Base-by-base conservation (phyloP, 768 basidiomycete genomes). In the Suillus luteus region DNA sequence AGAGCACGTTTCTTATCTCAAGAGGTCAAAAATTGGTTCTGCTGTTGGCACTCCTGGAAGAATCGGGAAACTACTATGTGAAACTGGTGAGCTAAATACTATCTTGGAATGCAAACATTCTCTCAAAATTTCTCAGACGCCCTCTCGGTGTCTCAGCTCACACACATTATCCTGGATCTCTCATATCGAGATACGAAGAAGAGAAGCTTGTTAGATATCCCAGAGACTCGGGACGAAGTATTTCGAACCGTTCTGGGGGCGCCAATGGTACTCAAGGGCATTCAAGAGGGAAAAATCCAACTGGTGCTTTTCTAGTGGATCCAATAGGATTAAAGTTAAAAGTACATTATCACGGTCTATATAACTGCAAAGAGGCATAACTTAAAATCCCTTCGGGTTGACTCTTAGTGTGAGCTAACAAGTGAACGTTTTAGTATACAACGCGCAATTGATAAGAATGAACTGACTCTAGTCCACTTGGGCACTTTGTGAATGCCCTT, bases 401-500 rank as follows among this genome's bases (percentile, higher is more conserved):
- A 87, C 87, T 70, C 96, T 81, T 5, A 91, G 82, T 38, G 96
- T 95, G 65, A 95, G 74, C 96, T 95, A 41, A 7, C 9, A 41
- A 27, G 71, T 27, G 63, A 62, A 35, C 35, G 51, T 37, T 64
- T 66, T 22, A 66, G 54, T 66, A 35, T 17, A 52, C 40, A 4
- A 59, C 60, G 48, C 22, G 22, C 33, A 11, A 40, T 38, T 62
- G 12, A 37, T 51, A 5, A 33, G 17, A 41, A 24, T 27, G 31
- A 33, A 79, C 90, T 64, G 68, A 96, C 95, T 77, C 93, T 84
- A 58, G 96, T 97, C 87, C 90, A 98, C 73, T 97, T 96, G n/a
- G 96, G 96, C 33, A 96, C 92, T 72, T 96, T 96, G 79, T 99
- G 96, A 57, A 97, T 94, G 31, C 93, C 92, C 71, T 98, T 98